Percentiles rank a stretch among this genome's conserved stretches.
Evolutionary conservation across 495 filamentous ascomycete genomes (phyloP).

Genomic region (Pseudevernia furfuracea): DNA sequence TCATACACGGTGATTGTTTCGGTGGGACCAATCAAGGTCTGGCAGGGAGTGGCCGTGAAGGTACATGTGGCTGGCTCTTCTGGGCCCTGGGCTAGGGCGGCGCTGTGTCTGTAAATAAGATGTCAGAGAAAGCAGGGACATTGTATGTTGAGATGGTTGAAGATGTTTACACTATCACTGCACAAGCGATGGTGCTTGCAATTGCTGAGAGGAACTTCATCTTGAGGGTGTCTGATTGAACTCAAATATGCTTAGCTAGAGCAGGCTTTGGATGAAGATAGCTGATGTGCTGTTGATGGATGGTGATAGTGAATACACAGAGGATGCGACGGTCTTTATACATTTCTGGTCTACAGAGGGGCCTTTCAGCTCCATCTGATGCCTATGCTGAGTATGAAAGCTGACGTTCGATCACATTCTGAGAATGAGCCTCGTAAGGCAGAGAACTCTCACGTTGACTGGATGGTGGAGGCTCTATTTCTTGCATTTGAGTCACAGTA

Average conservation of each 20-base stretch:
- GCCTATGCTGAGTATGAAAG: not conserved
- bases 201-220: conserved; percentile 4
- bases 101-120: not conserved
- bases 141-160: not conserved
- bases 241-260: too few relatives aligned
- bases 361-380: not conserved
- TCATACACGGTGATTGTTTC: conserved; percentile 17
- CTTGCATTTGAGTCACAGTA: not conserved
- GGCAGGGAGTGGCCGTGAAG: conserved; percentile 1
- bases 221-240: not conserved
- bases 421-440: not conserved
- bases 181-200: conserved; percentile 12
- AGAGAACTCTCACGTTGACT: not conserved
- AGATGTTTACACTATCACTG: not conserved
- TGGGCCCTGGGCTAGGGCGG: conserved; percentile 9
- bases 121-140: conserved; percentile 7
- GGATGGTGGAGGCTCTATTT: not conserved
- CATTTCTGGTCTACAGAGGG: not conserved
- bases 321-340: too few relatives aligned
- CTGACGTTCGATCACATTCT: not conserved
- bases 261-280: too few relatives aligned
- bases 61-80: conserved; percentile 12
- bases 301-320: too few relatives aligned
- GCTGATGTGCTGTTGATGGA: too few relatives aligned
- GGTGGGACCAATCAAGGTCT: not conserved